Evolutionary conservation across 768 basidiomycete genomes (phyloP).

Genomic region (Fomitopsis pulvina): DNA sequence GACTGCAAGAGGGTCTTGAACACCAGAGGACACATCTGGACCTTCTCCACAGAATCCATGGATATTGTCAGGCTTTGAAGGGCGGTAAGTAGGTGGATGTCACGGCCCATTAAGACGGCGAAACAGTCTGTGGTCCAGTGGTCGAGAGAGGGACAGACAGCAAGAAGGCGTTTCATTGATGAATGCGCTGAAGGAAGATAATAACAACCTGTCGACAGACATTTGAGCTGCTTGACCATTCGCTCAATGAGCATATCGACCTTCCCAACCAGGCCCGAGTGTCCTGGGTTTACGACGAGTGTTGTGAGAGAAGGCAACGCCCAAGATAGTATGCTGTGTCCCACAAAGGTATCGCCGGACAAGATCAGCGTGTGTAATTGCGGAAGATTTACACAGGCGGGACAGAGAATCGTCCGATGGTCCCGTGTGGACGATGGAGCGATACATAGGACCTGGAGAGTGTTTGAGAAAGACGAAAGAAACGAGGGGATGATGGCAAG

Average conservation of each 20-base stretch:
- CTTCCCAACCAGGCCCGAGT: too few species aligned
- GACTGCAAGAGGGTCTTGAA: slow-evolving; percentile 1
- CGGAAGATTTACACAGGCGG: background rate
- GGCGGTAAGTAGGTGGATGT: background rate
- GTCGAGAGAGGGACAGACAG: slow-evolving; percentile 1
- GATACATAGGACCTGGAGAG: slow-evolving; percentile 11
- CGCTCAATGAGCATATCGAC: too few species aligned
- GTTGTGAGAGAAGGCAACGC: too few species aligned
- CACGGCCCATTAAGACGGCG: background rate
- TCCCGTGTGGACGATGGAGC: too few species aligned
- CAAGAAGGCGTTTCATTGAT: too few species aligned
- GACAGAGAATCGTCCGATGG: too few species aligned
- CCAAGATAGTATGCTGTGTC: too few species aligned
- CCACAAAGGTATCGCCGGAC: background rate
- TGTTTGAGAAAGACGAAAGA: background rate
- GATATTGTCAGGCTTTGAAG: slow-evolving; percentile 2
- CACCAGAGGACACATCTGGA: slow-evolving; percentile 1
- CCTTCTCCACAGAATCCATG: background rate
- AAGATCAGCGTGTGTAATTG: background rate
- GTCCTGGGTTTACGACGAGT: too few species aligned
- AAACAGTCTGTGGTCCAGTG: slow-evolving; percentile 5
- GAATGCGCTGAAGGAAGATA: too few species aligned
- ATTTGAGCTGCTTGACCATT: too few species aligned
- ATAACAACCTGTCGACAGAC: too few species aligned
- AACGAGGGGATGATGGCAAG: background rate